Base-by-base conservation (phyloP, 129 eudicot species). In the Chrysanthemum lavandulifolium region DNA sequence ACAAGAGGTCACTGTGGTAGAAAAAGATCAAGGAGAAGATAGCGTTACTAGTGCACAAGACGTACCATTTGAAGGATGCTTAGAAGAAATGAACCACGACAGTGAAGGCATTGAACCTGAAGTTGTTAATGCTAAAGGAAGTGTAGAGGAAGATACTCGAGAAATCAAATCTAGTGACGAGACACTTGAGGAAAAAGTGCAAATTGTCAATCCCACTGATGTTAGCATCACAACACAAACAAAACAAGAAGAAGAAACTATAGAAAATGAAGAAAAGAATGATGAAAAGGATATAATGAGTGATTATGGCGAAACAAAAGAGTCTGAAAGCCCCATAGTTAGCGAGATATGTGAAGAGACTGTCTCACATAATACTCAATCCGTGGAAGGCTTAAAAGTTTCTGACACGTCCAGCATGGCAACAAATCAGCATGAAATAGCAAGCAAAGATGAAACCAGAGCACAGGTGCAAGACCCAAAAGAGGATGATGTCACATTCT, bases 371-470 rank as follows among this genome's bases (percentile, higher is more conserved):
- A 55, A 47, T 16, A 18, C 31, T 29, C 76, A 48, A 68, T 33
- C 53, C 3, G 55, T 56, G 65, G 77, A 78, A 15, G 84, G 68
- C 60, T 52, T n/a, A 66, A 53, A 65, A 23, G 56, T 64, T 63
- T 13, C 54, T 1, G 74, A 58, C 45, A 49, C 51, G 58, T 67
- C 61, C 3, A 47, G 47, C 40, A 33, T 11, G 15, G 51, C 2
- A 11, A 47, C 13, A 7, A 57, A 78, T 25, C 70, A 73, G 55
- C 31, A 59, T 65, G 69, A 51, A 48, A 65, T 3, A 50, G 50
- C 13, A 31, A 77, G 58, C 27, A 53, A 79, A 67, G 57, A 48
- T 40, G 71, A 52, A 63, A 67, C 5, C 23, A 15, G 54, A 62
- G 68, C 36, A 21, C 60, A 57, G 36, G 76, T 71, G 68, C 57